Evolutionary conservation across 148 eudicot species (phyloP).

Genomic region (Hydrangea macrophylla): DNA sequence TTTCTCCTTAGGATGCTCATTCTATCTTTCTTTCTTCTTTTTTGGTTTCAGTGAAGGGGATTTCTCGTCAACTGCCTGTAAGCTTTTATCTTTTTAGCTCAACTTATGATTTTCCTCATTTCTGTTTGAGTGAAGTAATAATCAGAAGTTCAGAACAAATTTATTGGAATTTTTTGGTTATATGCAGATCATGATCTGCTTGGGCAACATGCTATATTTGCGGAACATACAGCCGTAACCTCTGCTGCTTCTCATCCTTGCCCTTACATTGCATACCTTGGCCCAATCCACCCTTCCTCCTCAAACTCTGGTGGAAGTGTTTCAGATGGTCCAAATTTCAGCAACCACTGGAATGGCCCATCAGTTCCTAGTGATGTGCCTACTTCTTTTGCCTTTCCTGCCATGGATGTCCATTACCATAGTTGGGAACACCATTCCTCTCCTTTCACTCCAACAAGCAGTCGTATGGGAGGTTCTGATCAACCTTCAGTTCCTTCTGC

Average conservation of each 20-base stretch:
- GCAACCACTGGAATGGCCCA: constrained; percentile 72
- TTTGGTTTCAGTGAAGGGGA: constrained; percentile 67
- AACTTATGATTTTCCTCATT: background rate
- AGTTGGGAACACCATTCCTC: constrained; percentile 66
- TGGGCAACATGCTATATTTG: constrained; percentile 67
- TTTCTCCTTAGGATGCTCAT: constrained; percentile 17
- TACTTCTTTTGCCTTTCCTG: constrained; percentile 57
- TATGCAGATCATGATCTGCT: constrained; percentile 77
- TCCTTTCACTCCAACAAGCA: constrained; percentile 41
- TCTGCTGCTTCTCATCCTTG: constrained; percentile 75
- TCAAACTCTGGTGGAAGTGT: constrained; percentile 48
- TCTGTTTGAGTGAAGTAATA: background rate
- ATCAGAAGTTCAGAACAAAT: background rate
- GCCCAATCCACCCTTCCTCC: constrained; percentile 67
- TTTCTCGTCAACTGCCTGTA: constrained; percentile 65
- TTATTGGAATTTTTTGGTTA: constrained; percentile 9
- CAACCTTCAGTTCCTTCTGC: constrained; percentile 49
- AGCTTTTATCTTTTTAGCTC: constrained; percentile 25
- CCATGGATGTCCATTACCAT: constrained; percentile 69
- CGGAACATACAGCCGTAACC: constrained; percentile 75
- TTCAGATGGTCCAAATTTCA: constrained; percentile 58
- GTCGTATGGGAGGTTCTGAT: constrained; percentile 55
- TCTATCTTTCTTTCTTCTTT: constrained; percentile 6
- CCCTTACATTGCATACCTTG: constrained; percentile 79
- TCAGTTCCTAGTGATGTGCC: constrained; percentile 61